Percentiles rank a stretch among this genome's conserved stretches.
Evolutionary conservation across 2,329 filamentous ascomycete genomes (phyloP).

Genomic region (Alternaria consortialis): DNA sequence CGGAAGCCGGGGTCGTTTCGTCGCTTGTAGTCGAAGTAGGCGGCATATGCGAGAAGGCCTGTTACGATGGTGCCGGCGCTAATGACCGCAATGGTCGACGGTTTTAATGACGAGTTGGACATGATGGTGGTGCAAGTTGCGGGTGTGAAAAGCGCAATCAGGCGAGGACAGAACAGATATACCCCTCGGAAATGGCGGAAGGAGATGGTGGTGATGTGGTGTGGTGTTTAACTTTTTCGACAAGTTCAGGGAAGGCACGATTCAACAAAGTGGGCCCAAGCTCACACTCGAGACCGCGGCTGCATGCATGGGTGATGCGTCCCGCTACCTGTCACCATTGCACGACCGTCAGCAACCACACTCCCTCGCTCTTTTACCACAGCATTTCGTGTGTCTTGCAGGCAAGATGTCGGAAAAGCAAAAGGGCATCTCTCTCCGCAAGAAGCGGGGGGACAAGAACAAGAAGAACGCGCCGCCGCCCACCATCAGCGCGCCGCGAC

Average conservation of each 20-base stretch:
- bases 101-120: slow-evolving; percentile 36
- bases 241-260: slow-evolving; percentile 30
- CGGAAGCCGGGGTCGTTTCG: slow-evolving; percentile 71
- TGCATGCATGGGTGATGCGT: slow-evolving; percentile 12
- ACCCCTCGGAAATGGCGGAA: slow-evolving; percentile 16
- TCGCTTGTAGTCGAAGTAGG: slow-evolving; percentile 73
- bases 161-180: slow-evolving; percentile 4
- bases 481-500: slow-evolving; percentile 63
- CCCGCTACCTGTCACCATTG: slow-evolving; percentile 16
- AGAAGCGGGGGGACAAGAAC: slow-evolving; percentile 64
- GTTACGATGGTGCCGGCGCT: slow-evolving; percentile 67
- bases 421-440: slow-evolving; percentile 69
- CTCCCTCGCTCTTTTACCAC: neutral
- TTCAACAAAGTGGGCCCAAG: slow-evolving; percentile 35
- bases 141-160: slow-evolving; percentile 7
- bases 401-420: slow-evolving; percentile 59
- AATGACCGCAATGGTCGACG: slow-evolving; percentile 64
- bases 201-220: slow-evolving; percentile 22
- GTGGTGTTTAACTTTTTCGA: slow-evolving; percentile 20
- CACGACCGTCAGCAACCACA: neutral
- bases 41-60: slow-evolving; percentile 69
- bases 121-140: slow-evolving; percentile 12
- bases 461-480: slow-evolving; percentile 60
- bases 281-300: slow-evolving; percentile 26
- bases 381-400: slow-evolving; percentile 13